Evolutionary conservation across 2,329 filamentous ascomycete genomes (phyloP), one percentile per base, ranked within the genome.

Genomic region (Diaporthe australafricana): DNA sequence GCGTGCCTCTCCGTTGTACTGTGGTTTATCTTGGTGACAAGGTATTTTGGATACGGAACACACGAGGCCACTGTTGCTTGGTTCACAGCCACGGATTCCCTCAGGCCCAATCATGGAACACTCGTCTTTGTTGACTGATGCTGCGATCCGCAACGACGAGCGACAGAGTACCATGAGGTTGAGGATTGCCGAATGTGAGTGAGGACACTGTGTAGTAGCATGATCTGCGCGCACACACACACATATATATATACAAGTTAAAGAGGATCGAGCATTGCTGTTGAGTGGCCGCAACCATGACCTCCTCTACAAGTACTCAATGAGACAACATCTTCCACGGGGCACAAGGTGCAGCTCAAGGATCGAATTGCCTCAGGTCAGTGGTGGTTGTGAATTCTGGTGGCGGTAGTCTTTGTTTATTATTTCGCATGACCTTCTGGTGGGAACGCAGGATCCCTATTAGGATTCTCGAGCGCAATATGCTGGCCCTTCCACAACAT

Each of bases 401-500:
- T 20, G 16, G 14, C 32, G 30, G 22, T 56, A 22, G 5, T 25
- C 20, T 66, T 25, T 8, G 20, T 20, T 50, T 17, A 42, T 45
- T 11, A 48, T n/a, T 68, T 55, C n/a, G 12, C 30, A 9, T 52
- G 14, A 6, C 42, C 32, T 17, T 48, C 32, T 27, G 35, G 6
- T 22, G 30, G 12, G 25, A 38, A 22, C 4, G 25, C 20, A 48
- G 32, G n/a, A n/a, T 14, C 55, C 22, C 25, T 27, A 5, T 38
- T 60, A 17, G 22, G 35, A 30, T 74, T 50, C 32, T 76, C n/a
- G 42, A 79, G 50, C 1, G 78, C 77, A 25, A 86, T 45, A 48
- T 79, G 76, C 75, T 80, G 82, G 1, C 88, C 89, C 67, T 86
- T 84, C 81, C 83, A 87, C 7, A 85, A 87, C 75, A 92, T 78